phyloP scores from a whole-genome alignment of 176 grass and related monocot genomes.

The Elaeis guineensis region DNA sequence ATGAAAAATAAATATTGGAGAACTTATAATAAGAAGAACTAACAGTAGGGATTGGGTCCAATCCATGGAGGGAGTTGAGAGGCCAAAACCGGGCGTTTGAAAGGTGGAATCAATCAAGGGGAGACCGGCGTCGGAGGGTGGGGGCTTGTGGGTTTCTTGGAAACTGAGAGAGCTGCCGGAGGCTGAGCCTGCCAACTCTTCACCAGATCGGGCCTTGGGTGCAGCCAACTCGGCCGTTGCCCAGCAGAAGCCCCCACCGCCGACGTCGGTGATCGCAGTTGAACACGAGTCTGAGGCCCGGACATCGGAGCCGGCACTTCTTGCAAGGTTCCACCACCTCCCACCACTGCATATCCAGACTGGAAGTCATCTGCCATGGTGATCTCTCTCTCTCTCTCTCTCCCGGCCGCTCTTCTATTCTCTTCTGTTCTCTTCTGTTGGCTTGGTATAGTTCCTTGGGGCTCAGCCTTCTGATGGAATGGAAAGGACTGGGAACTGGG shows the following conservation, averaged over 20 bases:
- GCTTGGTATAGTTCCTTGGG: no score
- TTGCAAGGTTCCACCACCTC: conserved; percentile 4
- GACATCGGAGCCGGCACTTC: not conserved
- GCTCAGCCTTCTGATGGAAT: no score
- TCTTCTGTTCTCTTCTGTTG: not conserved
- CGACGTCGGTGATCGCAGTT: not conserved
- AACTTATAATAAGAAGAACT: not conserved
- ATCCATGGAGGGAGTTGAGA: conserved; percentile 4
- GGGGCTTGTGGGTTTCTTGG: conserved; percentile 4
- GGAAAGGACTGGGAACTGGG: no score
- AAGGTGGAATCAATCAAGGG: not conserved
- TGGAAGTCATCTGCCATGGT: conserved; percentile 8
- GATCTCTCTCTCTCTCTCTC: not conserved
- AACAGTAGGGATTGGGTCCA: conserved; percentile 18
- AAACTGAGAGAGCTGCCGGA: conserved; percentile 22
- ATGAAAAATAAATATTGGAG: not conserved
- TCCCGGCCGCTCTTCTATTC: not conserved
- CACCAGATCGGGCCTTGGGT: conserved; percentile 5
- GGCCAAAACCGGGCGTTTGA: no score
- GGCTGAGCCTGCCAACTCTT: conserved; percentile 22
- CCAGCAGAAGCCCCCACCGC: not conserved
- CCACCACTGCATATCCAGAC: conserved; percentile 5
- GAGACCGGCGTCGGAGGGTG: not conserved
- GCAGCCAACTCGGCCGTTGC: conserved; percentile 3
- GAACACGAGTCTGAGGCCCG: not conserved